These are phyloP conservation scores for Sugiyamaella boreocaroliniensis DNA, from an alignment of 805 yeast genomes.

Conservation along the genomic window DNA sequence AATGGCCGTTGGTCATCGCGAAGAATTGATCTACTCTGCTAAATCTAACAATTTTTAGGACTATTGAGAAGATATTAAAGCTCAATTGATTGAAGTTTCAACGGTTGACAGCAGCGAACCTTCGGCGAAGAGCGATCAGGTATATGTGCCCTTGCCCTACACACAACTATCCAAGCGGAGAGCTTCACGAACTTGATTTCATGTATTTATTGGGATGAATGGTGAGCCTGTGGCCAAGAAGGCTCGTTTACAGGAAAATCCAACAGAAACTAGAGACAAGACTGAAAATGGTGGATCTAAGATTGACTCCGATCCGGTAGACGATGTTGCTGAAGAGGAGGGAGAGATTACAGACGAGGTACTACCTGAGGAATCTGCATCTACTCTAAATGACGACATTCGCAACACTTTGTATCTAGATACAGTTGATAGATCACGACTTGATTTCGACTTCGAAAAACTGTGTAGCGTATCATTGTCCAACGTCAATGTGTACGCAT, in stretches of 20 bases:
- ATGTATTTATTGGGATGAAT: not conserved
- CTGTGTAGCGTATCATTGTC: constrained; percentile 59
- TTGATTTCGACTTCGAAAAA: constrained; percentile 68
- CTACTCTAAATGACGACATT: not conserved
- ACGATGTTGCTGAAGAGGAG: not conserved
- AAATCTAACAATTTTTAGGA: too few species aligned
- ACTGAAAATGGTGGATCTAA: too few species aligned
- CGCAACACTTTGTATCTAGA: constrained; percentile 19
- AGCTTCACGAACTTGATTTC: not conserved
- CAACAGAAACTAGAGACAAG: too few species aligned
- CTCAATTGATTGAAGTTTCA: too few species aligned
- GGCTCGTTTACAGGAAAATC: not conserved
- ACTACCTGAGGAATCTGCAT: not conserved
- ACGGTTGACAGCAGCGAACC: too few species aligned
- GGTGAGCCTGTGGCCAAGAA: not conserved
- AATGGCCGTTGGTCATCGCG: not conserved
- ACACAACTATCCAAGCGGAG: not conserved
- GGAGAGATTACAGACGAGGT: not conserved
- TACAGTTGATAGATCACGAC: constrained; percentile 35
- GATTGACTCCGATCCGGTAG: not conserved
- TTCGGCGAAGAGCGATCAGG: not conserved
- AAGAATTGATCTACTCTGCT: not conserved
- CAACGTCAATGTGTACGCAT: constrained; percentile 57
- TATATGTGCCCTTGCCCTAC: not conserved
- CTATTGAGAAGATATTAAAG: too few species aligned